phyloP scores from a whole-genome alignment of 192 early-diverging fungal species.

The Gryganskiella cystojenkinii region DNA sequence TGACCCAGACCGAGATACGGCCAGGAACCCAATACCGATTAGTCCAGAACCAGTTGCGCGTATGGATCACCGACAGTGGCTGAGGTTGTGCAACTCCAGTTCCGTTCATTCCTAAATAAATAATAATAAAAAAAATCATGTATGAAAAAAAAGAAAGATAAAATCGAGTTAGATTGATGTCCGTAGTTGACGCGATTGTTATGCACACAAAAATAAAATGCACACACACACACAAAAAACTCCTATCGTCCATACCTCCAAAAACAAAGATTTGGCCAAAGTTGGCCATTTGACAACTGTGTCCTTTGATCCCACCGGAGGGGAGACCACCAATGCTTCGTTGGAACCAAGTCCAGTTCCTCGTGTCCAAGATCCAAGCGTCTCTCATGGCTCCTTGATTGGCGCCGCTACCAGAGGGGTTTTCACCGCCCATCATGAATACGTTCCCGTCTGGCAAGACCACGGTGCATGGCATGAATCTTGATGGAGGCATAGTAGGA shows the following conservation, averaged over 20 bases:
- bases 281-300: slow-evolving; percentile 18
- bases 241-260: slow-evolving; percentile 19
- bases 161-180: too few species aligned
- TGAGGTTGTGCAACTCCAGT: neutral
- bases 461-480: slow-evolving; percentile 28
- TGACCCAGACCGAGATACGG: slow-evolving; percentile 16
- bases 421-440: slow-evolving; percentile 29
- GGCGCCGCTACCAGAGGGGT: neutral
- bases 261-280: slow-evolving; percentile 34
- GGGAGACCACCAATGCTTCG: slow-evolving; percentile 14
- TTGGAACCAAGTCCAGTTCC: slow-evolving; percentile 33
- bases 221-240: neutral
- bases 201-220: too few species aligned
- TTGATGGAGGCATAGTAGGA: slow-evolving; percentile 18
- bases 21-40: slow-evolving; percentile 8
- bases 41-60: slow-evolving; percentile 11
- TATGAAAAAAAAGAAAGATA: too few species aligned
- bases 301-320: slow-evolving; percentile 34
- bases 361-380: slow-evolving; percentile 32
- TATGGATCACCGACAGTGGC: slow-evolving; percentile 31
- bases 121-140: neutral
- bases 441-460: slow-evolving; percentile 27
- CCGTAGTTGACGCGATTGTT: too few species aligned
- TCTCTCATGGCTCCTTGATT: neutral
- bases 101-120: slow-evolving; percentile 15